A percentile compares a stretch with the other conserved stretches of the same genome.
These are phyloP conservation scores for Bipolaris zeicola DNA, from an alignment of 2,329 filamentous ascomycete species.

Conservation along the genomic window DNA sequence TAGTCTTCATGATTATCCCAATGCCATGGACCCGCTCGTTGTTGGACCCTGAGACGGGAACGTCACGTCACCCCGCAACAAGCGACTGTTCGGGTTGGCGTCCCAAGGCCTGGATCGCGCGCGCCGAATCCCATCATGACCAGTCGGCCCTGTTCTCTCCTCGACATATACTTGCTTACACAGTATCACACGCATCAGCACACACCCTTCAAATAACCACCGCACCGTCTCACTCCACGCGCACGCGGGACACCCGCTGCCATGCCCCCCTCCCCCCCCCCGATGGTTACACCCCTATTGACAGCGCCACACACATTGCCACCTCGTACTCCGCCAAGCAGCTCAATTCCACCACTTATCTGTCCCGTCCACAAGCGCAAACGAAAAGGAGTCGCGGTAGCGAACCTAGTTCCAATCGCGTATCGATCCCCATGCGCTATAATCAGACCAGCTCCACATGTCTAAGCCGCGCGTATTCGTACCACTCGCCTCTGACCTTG, in stretches of 20 bases:
- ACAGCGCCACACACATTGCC: not conserved
- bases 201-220: not conserved
- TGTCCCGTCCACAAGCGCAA: constrained; percentile 1
- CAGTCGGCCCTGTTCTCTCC: not conserved
- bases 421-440: constrained; percentile 11
- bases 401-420: constrained; percentile 13
- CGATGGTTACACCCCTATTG: not conserved
- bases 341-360: constrained; percentile 1
- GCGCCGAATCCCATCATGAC: not conserved
- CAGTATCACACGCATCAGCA: not conserved
- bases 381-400: constrained; percentile 6
- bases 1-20: not conserved
- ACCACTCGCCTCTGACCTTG: constrained; percentile 8
- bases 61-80: constrained; percentile 1
- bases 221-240: not conserved
- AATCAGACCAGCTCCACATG: constrained; percentile 9
- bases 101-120: not conserved
- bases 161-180: not conserved
- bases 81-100: not conserved
- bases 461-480: constrained; percentile 14
- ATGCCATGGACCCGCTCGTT: not conserved
- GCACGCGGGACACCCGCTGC: not conserved
- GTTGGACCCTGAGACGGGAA: constrained; percentile 12
- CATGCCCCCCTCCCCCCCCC: not conserved
- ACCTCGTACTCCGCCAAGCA: not conserved